Conservation (phyloP, 169 alveolate genomes). For the Babesia divergens region DNA sequence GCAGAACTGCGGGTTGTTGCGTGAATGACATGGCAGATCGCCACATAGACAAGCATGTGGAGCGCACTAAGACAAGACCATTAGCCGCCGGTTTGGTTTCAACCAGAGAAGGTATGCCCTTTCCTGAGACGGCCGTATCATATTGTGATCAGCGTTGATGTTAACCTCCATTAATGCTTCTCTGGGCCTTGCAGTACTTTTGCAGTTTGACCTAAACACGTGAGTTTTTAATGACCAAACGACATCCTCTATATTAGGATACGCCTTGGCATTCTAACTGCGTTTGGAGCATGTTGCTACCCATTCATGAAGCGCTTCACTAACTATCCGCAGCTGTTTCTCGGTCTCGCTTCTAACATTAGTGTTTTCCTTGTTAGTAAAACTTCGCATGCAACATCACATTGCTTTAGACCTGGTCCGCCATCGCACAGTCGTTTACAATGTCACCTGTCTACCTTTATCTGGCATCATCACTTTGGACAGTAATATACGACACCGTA, state of each 20-base stretch:
- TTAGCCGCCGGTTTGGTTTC: constrained; percentile 87
- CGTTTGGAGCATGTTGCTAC: constrained; percentile 80
- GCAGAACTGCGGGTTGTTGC: constrained; percentile 76
- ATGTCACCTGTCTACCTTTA: constrained; percentile 58
- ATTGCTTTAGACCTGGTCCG: constrained; percentile 68
- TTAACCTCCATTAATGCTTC: constrained; percentile 42
- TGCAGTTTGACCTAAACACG: constrained; percentile 49
- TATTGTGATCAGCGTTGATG: constrained; percentile 22
- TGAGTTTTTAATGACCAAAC: not conserved
- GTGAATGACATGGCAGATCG: constrained; percentile 80
- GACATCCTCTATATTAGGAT: constrained; percentile 18
- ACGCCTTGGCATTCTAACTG: constrained; percentile 64
- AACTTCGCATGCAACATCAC: constrained; percentile 31
- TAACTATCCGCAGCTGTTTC: constrained; percentile 85
- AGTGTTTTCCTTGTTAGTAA: constrained; percentile 80
- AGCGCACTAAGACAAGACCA: constrained; percentile 91
- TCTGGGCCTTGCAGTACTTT: constrained; percentile 36
- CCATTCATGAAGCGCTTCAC: constrained; percentile 89
- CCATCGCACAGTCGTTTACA: constrained; percentile 63
- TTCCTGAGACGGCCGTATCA: constrained; percentile 19
- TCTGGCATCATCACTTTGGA: constrained; percentile 81
- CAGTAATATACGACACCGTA: constrained; percentile 90
- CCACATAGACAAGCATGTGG: constrained; percentile 79
- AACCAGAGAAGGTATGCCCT: constrained; percentile 67
- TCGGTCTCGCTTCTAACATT: constrained; percentile 88